Conservation (phyloP, 2,329 filamentous ascomycete genomes). For the Chalaropsis thielavioides region DNA sequence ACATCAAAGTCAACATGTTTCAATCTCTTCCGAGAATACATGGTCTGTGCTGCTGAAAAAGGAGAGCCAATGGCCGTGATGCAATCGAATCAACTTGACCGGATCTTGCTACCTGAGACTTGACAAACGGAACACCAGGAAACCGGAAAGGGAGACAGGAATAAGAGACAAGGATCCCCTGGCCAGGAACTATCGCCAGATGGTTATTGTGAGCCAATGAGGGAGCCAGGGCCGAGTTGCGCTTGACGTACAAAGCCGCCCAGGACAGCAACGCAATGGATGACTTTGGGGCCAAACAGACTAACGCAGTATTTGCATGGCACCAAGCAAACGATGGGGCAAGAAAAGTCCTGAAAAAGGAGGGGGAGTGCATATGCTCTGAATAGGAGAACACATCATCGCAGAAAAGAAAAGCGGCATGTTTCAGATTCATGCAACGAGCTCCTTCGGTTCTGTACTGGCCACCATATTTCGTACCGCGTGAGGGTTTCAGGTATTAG, state of each 20-base stretch:
- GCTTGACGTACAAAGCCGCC: no score
- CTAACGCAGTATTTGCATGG: not conserved
- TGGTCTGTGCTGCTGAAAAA: not conserved
- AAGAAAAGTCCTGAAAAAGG: not conserved
- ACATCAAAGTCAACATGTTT: not conserved
- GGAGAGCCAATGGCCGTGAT: not conserved
- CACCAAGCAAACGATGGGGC: not conserved
- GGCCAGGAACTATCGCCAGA: not conserved
- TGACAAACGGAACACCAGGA: not conserved
- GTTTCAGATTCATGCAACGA: not conserved
- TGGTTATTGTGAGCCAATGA: not conserved
- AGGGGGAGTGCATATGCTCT: not conserved
- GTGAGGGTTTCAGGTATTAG: not conserved
- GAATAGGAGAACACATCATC: not conserved
- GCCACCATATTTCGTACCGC: not conserved
- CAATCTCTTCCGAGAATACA: not conserved
- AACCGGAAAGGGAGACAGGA: not conserved
- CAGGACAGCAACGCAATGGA: not conserved
- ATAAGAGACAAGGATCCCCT: not conserved
- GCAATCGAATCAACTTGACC: not conserved
- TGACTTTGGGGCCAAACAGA: not conserved
- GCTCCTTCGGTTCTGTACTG: not conserved
- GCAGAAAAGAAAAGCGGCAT: not conserved
- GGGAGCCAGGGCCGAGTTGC: not conserved
- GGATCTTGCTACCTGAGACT: slow-evolving; percentile 1